phyloP scores from a whole-genome alignment of 306 rosid species.

The Quercus cerris region DNA sequence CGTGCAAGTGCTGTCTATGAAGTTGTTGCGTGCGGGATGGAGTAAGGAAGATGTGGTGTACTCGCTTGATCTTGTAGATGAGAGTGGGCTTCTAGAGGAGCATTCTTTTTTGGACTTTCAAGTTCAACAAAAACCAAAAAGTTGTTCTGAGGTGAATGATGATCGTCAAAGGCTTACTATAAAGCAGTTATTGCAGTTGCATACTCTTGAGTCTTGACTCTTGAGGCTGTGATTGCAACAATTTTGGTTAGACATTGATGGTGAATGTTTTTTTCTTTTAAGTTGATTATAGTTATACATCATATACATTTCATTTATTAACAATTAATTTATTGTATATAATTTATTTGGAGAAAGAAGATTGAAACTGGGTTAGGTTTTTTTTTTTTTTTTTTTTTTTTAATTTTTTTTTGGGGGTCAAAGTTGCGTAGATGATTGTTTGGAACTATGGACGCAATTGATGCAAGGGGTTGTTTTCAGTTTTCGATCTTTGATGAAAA shows the following conservation, averaged over 20 bases:
- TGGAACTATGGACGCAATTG: background rate
- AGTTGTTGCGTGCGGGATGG: slow-evolving; percentile 87
- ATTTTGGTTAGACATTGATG: background rate
- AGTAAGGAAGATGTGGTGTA: slow-evolving; percentile 66
- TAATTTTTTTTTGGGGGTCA: no score
- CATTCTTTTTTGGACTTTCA: background rate
- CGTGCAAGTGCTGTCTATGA: slow-evolving; percentile 34
- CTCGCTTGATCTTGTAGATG: slow-evolving; percentile 48
- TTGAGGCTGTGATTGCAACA: background rate
- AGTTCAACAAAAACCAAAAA: background rate
- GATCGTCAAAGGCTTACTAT: background rate
- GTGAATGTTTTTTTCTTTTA: background rate
- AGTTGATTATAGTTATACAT: background rate
- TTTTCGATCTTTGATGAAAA: background rate
- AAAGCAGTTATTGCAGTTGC: background rate
- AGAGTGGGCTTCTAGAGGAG: slow-evolving; percentile 12
- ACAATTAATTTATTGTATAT: background rate
- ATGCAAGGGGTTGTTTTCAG: background rate
- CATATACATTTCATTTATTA: background rate
- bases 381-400: background rate
- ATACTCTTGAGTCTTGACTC: background rate
- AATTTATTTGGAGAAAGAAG: background rate
- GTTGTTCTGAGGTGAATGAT: background rate
- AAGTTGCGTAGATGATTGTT: background rate
- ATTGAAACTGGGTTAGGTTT: background rate